Evolutionary conservation across 1,284 basidiomycete species (phyloP).

Genomic region (Naganishia sp.): DNA sequence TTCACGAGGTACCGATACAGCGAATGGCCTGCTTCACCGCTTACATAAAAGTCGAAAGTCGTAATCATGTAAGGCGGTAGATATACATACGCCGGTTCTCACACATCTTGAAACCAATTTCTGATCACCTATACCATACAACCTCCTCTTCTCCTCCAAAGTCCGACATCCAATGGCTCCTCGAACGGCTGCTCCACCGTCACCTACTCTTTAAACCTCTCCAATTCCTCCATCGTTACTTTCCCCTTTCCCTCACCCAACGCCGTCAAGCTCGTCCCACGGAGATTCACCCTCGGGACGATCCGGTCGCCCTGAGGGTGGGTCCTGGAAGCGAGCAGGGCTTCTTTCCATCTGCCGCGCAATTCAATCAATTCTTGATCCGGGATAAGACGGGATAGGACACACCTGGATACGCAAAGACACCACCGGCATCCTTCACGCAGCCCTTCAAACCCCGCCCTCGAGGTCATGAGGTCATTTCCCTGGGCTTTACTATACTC

Average conservation of each 20-base stretch:
- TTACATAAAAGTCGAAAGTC: too few species aligned
- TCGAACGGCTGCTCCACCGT: not conserved
- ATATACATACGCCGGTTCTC: too few species aligned
- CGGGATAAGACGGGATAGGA: not conserved
- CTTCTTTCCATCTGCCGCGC: conserved; percentile 49
- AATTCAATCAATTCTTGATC: not conserved
- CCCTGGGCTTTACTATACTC: conserved; percentile 47
- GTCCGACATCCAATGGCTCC: not conserved
- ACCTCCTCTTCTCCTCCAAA: not conserved
- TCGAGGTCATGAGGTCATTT: conserved; percentile 48
- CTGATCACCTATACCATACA: not conserved
- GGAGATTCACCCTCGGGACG: conserved; percentile 50
- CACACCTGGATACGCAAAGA: conserved; percentile 50
- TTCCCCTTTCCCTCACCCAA: conserved; percentile 36
- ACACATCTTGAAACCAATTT: too few species aligned
- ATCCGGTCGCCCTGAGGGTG: conserved; percentile 42
- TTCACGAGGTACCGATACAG: too few species aligned
- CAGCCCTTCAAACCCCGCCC: conserved; percentile 45
- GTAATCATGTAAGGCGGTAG: too few species aligned
- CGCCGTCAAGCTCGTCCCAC: conserved; percentile 45
- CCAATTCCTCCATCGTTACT: conserved; percentile 45
- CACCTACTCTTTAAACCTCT: conserved; percentile 35
- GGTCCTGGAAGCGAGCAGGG: conserved; percentile 44
- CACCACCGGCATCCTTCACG: conserved; percentile 52
- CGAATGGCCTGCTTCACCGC: too few species aligned